These are phyloP conservation scores for Alternaria sp. DNA, from an alignment of 2,329 filamentous ascomycete genomes.

Conservation along the genomic window DNA sequence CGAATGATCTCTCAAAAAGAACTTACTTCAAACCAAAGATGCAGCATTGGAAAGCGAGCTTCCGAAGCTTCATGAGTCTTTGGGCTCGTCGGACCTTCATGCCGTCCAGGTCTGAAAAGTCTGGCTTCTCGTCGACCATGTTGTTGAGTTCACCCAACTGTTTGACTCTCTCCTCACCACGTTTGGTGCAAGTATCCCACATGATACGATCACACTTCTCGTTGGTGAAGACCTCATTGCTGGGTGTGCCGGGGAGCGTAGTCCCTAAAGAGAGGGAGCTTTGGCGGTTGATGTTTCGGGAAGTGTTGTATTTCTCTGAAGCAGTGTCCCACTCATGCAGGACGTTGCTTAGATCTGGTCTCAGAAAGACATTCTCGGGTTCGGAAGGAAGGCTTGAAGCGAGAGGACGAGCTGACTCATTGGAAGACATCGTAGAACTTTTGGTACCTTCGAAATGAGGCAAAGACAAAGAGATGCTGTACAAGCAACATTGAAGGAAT, in stretches of 20 bases:
- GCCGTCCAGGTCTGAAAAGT: slow-evolving; percentile 12
- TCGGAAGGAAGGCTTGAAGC: background rate
- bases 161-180: background rate
- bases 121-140: slow-evolving; percentile 16
- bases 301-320: background rate
- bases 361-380: background rate
- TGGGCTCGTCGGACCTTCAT: slow-evolving; percentile 5
- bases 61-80: slow-evolving; percentile 8
- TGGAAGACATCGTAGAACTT: background rate
- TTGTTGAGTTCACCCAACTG: slow-evolving; percentile 11
- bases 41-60: background rate
- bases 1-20: no score
- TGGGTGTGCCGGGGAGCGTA: background rate
- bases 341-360: background rate
- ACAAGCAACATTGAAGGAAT: background rate
- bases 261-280: background rate
- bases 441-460: background rate
- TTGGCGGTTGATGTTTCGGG: background rate
- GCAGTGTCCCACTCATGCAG: background rate
- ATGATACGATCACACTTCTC: background rate
- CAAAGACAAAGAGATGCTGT: background rate
- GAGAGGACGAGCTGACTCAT: background rate
- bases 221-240: background rate
- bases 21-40: background rate
- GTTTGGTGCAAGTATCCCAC: slow-evolving; percentile 1